These are phyloP conservation scores for Hepatocystis sp. DNA, from an alignment of 169 alveolate species.

Conservation along the genomic window DNA sequence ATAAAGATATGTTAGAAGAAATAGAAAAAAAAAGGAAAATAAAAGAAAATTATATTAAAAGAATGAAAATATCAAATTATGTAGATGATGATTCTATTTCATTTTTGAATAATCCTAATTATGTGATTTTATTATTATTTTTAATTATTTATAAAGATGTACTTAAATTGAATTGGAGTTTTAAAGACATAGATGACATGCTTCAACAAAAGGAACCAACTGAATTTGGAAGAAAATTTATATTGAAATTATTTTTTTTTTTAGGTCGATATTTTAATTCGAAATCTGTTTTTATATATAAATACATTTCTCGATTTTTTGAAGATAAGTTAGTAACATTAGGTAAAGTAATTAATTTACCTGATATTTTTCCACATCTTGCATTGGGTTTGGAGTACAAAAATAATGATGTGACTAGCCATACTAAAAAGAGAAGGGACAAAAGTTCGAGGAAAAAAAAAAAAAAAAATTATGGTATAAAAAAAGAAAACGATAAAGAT, in stretches of 20 bases:
- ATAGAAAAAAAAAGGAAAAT: constrained; percentile 23
- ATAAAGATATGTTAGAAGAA: constrained; percentile 24
- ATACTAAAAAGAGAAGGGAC: constrained; percentile 24
- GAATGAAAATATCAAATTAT: constrained; percentile 56
- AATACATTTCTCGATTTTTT: constrained; percentile 62
- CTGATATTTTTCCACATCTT: constrained; percentile 48
- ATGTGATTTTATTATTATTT: constrained; percentile 60
- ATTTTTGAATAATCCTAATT: constrained; percentile 62
- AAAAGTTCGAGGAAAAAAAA: constrained; percentile 6
- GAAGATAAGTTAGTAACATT: constrained; percentile 35
- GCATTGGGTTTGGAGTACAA: constrained; percentile 6
- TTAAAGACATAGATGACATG: constrained; percentile 73
- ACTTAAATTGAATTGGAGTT: constrained; percentile 59
- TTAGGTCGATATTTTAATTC: constrained; percentile 68
- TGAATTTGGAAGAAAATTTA: constrained; percentile 56
- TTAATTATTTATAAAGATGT: constrained; percentile 59
- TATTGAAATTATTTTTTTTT: constrained; percentile 42
- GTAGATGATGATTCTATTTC: constrained; percentile 65
- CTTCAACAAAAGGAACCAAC: constrained; percentile 71
- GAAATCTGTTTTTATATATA: constrained; percentile 67
- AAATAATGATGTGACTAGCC: constrained; percentile 12
- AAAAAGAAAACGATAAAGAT: too few species aligned
- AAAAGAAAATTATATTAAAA: constrained; percentile 46
- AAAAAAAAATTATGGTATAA: too few species aligned
- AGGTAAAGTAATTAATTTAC: constrained; percentile 34